Base-by-base conservation (phyloP, 305 asterid species). In the Fraxinus albicans region DNA sequence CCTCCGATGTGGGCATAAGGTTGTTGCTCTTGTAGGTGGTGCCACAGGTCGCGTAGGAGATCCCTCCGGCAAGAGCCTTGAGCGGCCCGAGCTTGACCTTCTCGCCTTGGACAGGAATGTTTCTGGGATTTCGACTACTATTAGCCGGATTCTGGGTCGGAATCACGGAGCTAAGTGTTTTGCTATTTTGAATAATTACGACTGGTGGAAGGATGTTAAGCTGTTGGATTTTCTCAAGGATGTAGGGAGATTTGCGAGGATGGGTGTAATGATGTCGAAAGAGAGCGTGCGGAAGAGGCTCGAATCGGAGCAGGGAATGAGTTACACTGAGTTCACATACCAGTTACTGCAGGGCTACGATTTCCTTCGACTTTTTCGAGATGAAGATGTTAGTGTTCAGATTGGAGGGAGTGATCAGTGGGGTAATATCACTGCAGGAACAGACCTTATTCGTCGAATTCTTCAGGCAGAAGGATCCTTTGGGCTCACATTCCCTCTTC, bases 31-130 rank as follows among this genome's bases (percentile, higher is more conserved):
- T 1, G 82, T 95, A 21, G 99, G 99, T 44, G 99, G 99, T 65
- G 99, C 99, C 88, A 95, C 98, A 53, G 98, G 92, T 19, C 97
- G 97, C 36, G 90, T 95, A 21, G 99, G 99, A 12, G 99, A 95
- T 77, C 99, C 99, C 8, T 93, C 98, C n/a, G 99, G 99, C 29
- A 94, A 94, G 88, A 88, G 91, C 84, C 40, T 88, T 9, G 97
- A 95, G 88, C 82, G 98, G 73, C 99, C 99, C 29, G 93, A 94
- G 29, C 96, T 95, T 77, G 98, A 95, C 76, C 75, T 78, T 4
- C 33, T 47, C 0, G 63, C 95, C 3, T 77, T 95, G 36, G 91
- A 92, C 17, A 82, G 80, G 42, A 95, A 94, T 86, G 80, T 89
- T 15, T 42, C 86, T 23, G 91, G 90, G 3, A 92, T 95, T 55